Evolutionary conservation across 148 eudicot genomes (phyloP).

Genomic region (Vaccinium myrtillus): DNA sequence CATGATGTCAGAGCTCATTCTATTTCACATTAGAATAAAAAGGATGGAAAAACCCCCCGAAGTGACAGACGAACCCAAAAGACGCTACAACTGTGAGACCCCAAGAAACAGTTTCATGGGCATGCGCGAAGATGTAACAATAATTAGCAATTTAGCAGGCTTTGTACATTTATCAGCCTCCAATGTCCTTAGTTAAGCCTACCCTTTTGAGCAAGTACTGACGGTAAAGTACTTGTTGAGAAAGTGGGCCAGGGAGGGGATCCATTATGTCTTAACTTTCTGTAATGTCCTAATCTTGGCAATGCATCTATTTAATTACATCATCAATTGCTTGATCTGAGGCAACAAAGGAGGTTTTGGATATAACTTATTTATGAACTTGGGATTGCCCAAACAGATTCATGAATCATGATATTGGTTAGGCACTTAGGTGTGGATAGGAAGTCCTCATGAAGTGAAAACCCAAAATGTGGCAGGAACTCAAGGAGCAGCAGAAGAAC

Average conservation of each 20-base stretch:
- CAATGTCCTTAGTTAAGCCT: not conserved
- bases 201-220: not conserved
- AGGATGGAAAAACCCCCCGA: no score
- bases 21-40: no score
- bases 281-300: not conserved
- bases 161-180: not conserved
- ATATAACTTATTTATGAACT: not conserved
- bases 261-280: not conserved
- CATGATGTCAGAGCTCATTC: not conserved
- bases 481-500: constrained; percentile 75
- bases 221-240: not conserved
- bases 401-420: not conserved
- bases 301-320: not conserved
- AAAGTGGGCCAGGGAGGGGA: not conserved
- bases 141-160: not conserved
- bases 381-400: not conserved
- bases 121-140: not conserved
- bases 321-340: not conserved
- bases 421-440: no score
- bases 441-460: constrained; percentile 11
- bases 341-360: not conserved
- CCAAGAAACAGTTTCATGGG: no score
- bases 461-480: constrained; percentile 53
- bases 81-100: no score
- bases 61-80: no score